Evolutionary conservation across 208 protist species (phyloP), one percentile per base, ranked within the genome.

Genomic region (Trypanosoma vivax): DNA sequence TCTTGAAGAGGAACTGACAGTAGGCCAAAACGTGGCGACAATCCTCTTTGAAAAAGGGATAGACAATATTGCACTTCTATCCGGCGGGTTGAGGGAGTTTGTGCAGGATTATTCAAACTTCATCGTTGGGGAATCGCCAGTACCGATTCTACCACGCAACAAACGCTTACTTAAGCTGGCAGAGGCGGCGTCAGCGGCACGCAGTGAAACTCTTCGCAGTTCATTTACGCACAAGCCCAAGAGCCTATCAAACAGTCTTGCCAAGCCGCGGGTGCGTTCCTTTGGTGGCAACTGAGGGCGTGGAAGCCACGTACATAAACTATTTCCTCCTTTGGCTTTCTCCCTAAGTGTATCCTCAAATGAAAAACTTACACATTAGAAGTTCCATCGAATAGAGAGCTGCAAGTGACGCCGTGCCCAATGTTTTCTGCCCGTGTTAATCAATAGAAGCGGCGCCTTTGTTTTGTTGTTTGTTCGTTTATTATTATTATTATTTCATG

Each of bases 31-130:
- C 27, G 50, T 94, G 13, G 86, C 65, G 1, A 88, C 76, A 34
- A 57, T 70, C 13, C 53, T 96, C 21, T 89, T 78, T 53, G 68
- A 96, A 60, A 92, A 90, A 35, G 90, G 86, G 3, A 67, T 96
- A 29, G 90, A 96, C 45, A 96, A 96, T 48, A 50, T 94, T 11
- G 76, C 50, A 37, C 71, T 94, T 29, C 50, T 96, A 9, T 71
- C 79, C 4, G 90, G 90, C 9, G 90, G 90, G 0, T 43, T 94
- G 48, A 59, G 71, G 2, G 85, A 96, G 46, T 91, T 94, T 56
- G 79, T 82, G 47, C 83, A 90, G 62, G 79, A 96, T 51, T 85
- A 80, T 45, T 54, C 30, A n/a, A 18, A 30, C 5, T 65, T 68
- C 10, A 57, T 95, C 19, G 72, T 72, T 2, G 88, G 83, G 0